Conservation (phyloP, 2,329 filamentous ascomycete species). For the Diplocarpon mali region DNA sequence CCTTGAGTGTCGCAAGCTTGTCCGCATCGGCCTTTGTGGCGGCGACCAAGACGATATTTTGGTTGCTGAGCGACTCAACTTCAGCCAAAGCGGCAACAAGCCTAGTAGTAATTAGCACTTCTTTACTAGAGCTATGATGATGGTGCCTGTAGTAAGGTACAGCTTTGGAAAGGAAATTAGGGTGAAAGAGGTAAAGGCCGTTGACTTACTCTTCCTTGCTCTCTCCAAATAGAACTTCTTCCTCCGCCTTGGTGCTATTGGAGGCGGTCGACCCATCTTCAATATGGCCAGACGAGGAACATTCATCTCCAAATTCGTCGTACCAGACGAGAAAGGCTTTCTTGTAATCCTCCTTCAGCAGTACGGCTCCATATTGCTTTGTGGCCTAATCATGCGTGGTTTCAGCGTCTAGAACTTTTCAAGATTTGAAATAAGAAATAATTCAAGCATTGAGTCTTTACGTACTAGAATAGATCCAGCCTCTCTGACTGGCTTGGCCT, state of each 20-base stretch:
- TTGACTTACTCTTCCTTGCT: too few relatives aligned
- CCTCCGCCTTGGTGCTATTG: neutral
- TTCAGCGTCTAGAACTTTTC: too few relatives aligned
- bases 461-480: neutral
- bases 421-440: too few relatives aligned
- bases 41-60: neutral
- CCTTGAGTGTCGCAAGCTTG: neutral
- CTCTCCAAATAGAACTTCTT: neutral
- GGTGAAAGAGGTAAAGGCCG: too few relatives aligned
- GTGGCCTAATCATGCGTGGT: too few relatives aligned
- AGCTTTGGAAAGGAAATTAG: too few relatives aligned
- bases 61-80: neutral
- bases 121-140: neutral
- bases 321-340: too few relatives aligned
- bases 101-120: neutral
- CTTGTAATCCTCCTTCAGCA: too few relatives aligned
- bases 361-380: too few relatives aligned
- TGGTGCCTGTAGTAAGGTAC: neutral
- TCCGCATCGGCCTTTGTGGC: neutral
- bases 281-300: too few relatives aligned
- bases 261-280: too few relatives aligned
- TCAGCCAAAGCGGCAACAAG: neutral
- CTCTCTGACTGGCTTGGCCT: neutral
- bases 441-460: neutral
- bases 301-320: too few relatives aligned